Percentiles rank a stretch among this genome's conserved stretches.
Conservation (phyloP, 371 early-diverging fungal species). For the Mortierella sp. region DNA sequence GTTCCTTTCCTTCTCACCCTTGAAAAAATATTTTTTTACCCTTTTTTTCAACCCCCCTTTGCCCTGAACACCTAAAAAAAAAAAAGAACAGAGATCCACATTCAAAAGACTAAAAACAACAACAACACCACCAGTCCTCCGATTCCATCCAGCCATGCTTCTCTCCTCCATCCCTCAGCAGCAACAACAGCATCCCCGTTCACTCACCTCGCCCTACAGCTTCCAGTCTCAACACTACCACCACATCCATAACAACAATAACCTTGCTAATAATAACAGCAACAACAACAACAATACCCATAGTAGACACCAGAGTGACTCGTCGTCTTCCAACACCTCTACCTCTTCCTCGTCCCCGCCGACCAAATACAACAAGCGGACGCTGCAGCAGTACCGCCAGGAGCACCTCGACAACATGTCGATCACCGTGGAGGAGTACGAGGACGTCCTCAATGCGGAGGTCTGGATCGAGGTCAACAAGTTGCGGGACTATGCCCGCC, state of each 20-base stretch:
- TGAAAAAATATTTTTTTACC: background rate
- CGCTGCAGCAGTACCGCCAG: slow-evolving; percentile 53
- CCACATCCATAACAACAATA: slow-evolving; percentile 13
- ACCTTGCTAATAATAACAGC: background rate
- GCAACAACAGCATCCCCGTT: slow-evolving; percentile 47
- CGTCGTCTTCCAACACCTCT: slow-evolving; percentile 21
- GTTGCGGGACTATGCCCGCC: slow-evolving; percentile 83
- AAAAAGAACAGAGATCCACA: slow-evolving; percentile 8
- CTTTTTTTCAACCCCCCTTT: background rate
- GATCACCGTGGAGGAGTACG: slow-evolving; percentile 79
- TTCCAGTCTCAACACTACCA: slow-evolving; percentile 41
- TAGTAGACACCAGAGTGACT: slow-evolving; percentile 17
- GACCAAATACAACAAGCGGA: slow-evolving; percentile 54
- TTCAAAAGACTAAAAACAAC: slow-evolving; percentile 1
- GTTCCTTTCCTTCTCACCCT: background rate
- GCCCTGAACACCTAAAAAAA: background rate
- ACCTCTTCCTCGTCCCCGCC: slow-evolving; percentile 42
- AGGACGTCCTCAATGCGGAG: slow-evolving; percentile 88
- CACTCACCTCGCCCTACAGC: slow-evolving; percentile 33
- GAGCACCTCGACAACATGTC: slow-evolving; percentile 58
- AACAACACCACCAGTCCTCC: background rate
- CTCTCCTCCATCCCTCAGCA: slow-evolving; percentile 51
- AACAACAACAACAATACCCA: slow-evolving; percentile 6
- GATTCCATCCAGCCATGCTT: slow-evolving; percentile 29
- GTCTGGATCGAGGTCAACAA: slow-evolving; percentile 89